phyloP scores from a whole-genome alignment of 2,329 filamentous ascomycete genomes.

The Ploettnerulaceae sp. region DNA sequence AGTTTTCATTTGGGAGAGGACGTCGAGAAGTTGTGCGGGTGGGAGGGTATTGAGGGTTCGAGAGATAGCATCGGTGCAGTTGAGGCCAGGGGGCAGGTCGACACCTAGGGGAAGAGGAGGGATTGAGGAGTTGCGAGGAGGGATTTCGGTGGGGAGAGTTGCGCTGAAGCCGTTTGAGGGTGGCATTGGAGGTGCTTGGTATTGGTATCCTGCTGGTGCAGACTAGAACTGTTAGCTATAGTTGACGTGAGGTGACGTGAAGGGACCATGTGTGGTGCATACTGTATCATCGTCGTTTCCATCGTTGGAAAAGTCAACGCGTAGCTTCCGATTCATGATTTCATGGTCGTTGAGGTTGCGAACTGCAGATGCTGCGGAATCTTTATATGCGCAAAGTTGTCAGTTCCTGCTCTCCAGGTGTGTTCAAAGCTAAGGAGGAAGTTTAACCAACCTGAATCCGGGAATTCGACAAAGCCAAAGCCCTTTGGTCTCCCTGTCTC shows the following conservation, averaged over 20 bases:
- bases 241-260: neutral
- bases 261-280: conserved; percentile 1
- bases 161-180: conserved; percentile 20
- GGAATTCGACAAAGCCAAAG: conserved; percentile 94
- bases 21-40: conserved; percentile 84
- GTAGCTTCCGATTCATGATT: conserved; percentile 87
- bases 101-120: conserved; percentile 80
- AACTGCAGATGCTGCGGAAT: conserved; percentile 85
- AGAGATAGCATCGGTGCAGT: conserved; percentile 85
- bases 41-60: conserved; percentile 83
- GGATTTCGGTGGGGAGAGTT: conserved; percentile 28
- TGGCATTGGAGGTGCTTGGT: conserved; percentile 21
- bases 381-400: conserved; percentile 35
- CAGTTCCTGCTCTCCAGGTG: conserved; percentile 7
- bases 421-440: neutral
- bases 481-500: conserved; percentile 94
- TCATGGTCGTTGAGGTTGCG: conserved; percentile 94
- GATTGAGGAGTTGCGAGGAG: conserved; percentile 48
- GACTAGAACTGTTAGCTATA: conserved; percentile 15
- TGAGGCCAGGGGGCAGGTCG: conserved; percentile 77
- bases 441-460: conserved; percentile 68
- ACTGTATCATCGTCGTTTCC: conserved; percentile 56
- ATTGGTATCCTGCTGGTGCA: conserved; percentile 36
- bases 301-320: conserved; percentile 95
- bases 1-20: conserved; percentile 90